These are phyloP conservation scores for Boletus reticuloceps DNA, from an alignment of 768 basidiomycete genomes.

Conservation along the genomic window DNA sequence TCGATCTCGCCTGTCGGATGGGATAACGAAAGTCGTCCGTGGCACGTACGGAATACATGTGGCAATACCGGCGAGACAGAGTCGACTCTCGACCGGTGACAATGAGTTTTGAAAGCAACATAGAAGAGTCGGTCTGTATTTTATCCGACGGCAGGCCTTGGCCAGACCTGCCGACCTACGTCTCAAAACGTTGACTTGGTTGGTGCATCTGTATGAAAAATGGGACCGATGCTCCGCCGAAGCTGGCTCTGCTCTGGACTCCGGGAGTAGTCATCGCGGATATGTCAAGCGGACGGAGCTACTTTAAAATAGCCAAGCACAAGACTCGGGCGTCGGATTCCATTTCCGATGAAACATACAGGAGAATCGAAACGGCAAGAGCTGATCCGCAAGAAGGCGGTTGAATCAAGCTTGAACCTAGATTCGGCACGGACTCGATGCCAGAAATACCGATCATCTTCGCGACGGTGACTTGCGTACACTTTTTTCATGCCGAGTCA, in stretches of 20 bases:
- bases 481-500: background rate
- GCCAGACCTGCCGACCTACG: background rate
- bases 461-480: conserved; percentile 9
- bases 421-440: background rate
- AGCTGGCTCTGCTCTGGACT: background rate
- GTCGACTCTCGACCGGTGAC: too few relatives aligned
- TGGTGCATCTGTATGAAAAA: background rate
- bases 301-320: background rate
- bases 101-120: too few relatives aligned
- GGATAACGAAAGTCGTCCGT: too few relatives aligned
- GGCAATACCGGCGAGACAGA: too few relatives aligned
- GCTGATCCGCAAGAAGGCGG: conserved; percentile 12
- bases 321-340: background rate
- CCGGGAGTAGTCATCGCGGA: too few relatives aligned
- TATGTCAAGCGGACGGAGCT: too few relatives aligned
- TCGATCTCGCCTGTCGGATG: too few relatives aligned
- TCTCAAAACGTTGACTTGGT: background rate
- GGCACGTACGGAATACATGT: too few relatives aligned
- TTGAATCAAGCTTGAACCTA: background rate
- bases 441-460: conserved; percentile 10
- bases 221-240: background rate
- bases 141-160: too few relatives aligned
- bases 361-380: background rate
- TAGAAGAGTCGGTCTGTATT: too few relatives aligned
- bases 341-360: conserved; percentile 10